Percentiles rank a stretch among this genome's conserved stretches.
Evolutionary conservation across 768 basidiomycete genomes (phyloP).

Genomic region (Cystofilobasidium capitatum): DNA sequence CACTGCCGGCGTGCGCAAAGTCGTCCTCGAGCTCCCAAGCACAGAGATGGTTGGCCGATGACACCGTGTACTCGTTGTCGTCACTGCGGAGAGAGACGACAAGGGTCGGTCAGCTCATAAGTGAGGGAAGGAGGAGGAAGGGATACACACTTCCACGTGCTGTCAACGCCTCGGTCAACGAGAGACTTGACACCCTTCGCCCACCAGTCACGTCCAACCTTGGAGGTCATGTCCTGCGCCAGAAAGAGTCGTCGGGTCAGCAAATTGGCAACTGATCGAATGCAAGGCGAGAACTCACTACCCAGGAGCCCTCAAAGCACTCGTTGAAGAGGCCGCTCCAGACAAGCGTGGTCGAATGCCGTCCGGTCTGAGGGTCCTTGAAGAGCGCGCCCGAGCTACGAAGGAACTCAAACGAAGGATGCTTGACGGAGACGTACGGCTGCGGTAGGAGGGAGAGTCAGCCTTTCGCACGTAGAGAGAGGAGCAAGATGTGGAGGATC

Average conservation of each 20-base stretch:
- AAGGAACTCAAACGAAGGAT: conserved; percentile 34
- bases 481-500: background rate
- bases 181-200: conserved; percentile 33
- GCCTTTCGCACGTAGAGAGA: background rate
- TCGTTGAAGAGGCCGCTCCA: conserved; percentile 35
- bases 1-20: background rate
- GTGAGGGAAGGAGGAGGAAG: background rate
- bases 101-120: background rate
- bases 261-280: background rate
- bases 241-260: background rate
- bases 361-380: conserved; percentile 32
- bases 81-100: conserved; percentile 29
- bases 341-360: conserved; percentile 28
- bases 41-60: background rate
- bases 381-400: conserved; percentile 33
- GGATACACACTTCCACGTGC: conserved; percentile 27
- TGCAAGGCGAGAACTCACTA: background rate
- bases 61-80: conserved; percentile 36
- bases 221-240: conserved; percentile 33
- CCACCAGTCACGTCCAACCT: conserved; percentile 38
- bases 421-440: conserved; percentile 35
- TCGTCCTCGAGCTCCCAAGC: conserved; percentile 8
- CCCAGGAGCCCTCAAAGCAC: conserved; percentile 36
- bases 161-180: conserved; percentile 36
- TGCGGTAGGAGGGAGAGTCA: conserved; percentile 29